Percentiles rank a stretch among this genome's conserved stretches.
Conservation (phyloP, 768 basidiomycete species). For the Russula ochroleuca region DNA sequence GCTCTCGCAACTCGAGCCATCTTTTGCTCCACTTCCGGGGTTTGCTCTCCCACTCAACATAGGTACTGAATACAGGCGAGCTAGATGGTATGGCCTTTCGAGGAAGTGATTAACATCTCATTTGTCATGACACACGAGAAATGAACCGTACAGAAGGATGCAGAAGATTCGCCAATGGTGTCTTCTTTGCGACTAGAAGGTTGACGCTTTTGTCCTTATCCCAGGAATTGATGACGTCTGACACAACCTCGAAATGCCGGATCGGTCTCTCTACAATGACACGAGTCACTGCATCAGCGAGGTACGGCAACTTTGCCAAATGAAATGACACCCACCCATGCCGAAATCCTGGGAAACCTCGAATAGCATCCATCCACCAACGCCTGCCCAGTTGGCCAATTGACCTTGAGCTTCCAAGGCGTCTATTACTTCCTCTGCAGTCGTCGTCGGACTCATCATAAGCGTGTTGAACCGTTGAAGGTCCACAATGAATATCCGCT, state of each 20-base stretch:
- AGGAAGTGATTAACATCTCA: conserved; percentile 30
- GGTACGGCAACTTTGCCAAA: background rate
- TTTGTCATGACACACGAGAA: background rate
- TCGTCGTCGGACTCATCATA: conserved; percentile 62
- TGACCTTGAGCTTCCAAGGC: conserved; percentile 63
- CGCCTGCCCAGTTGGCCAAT: conserved; percentile 53
- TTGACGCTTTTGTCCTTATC: conserved; percentile 78
- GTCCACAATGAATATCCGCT: conserved; percentile 73
- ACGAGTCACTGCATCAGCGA: background rate
- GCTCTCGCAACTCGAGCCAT: conserved; percentile 83
- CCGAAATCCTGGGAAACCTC: conserved; percentile 90
- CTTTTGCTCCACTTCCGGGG: conserved; percentile 95
- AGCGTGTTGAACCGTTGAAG: conserved; percentile 73
- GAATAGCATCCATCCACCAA: conserved; percentile 82
- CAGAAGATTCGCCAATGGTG: conserved; percentile 56
- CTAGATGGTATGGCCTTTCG: conserved; percentile 48
- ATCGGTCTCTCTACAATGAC: conserved; percentile 78
- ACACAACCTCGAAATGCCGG: conserved; percentile 78
- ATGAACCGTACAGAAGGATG: conserved; percentile 49
- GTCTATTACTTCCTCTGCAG: conserved; percentile 67
- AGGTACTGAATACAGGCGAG: conserved; percentile 48
- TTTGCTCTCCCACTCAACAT: conserved; percentile 86
- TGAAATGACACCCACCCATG: conserved; percentile 62
- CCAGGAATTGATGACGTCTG: conserved; percentile 82
- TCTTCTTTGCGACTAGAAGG: conserved; percentile 72